Conservation (phyloP, 208 protist genomes). For the Wallacemonas sp. region DNA sequence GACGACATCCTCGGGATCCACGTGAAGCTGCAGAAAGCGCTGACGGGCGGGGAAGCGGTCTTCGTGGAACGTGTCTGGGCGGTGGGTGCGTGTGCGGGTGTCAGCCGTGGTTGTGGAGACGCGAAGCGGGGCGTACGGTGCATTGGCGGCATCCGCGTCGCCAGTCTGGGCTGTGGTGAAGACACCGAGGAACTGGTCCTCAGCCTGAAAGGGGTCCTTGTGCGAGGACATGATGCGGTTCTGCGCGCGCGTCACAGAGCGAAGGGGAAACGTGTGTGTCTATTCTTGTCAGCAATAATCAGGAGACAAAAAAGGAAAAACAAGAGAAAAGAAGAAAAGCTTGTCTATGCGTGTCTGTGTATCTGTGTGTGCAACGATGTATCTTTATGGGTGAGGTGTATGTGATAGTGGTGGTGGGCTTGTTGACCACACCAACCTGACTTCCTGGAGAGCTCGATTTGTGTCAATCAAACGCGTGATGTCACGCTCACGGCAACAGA, state of each 20-base stretch:
- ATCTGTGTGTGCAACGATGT: too few species aligned
- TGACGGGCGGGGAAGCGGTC: not conserved
- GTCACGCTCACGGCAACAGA: too few species aligned
- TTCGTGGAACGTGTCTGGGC: not conserved
- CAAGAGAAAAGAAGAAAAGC: not conserved
- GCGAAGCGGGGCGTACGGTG: not conserved
- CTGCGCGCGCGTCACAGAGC: not conserved
- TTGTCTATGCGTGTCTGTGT: too few species aligned
- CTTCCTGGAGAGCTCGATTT: too few species aligned
- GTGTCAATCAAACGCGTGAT: too few species aligned
- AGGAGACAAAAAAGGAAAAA: not conserved
- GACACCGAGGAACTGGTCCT: slow-evolving; percentile 13
- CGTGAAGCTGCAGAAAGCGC: not conserved
- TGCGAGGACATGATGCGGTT: not conserved
- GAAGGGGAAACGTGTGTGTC: not conserved
- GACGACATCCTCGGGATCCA: not conserved
- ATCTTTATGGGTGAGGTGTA: too few species aligned
- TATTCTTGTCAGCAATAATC: not conserved
- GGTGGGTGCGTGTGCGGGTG: too few species aligned
- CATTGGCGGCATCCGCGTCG: not conserved
- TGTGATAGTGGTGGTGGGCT: too few species aligned
- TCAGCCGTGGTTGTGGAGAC: not conserved
- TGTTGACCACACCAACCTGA: too few species aligned
- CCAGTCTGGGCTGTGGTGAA: not conserved
- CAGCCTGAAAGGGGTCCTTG: slow-evolving; percentile 7